Conservation (phyloP, 2,329 filamentous ascomycete species). For the Arthrinium puccinioides region DNA sequence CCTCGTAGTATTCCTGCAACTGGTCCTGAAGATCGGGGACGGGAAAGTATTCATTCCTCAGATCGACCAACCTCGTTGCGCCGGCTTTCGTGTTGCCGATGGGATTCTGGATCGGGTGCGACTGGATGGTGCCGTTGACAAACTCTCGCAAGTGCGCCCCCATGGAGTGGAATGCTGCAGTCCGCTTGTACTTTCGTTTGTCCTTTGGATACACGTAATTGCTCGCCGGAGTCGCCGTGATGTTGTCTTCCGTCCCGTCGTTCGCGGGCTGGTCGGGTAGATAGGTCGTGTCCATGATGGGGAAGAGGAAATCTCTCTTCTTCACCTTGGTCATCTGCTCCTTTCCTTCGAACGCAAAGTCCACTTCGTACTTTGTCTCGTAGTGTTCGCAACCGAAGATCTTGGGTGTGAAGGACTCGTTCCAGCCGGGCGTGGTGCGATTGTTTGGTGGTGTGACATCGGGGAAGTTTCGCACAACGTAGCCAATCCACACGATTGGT, state of each 20-base stretch:
- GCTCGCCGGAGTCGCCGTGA: slow-evolving; percentile 20
- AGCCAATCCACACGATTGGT: slow-evolving; percentile 31
- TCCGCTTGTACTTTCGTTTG: slow-evolving; percentile 20
- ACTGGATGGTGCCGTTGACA: slow-evolving; percentile 25
- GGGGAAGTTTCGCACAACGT: slow-evolving; percentile 16
- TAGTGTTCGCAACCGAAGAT: slow-evolving; percentile 31
- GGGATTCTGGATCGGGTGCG: slow-evolving; percentile 13
- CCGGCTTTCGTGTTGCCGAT: slow-evolving; percentile 26
- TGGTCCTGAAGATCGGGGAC: slow-evolving; percentile 16
- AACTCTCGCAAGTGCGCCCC: slow-evolving; percentile 23
- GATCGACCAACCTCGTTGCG: slow-evolving; percentile 34
- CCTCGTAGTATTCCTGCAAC: slow-evolving; percentile 27
- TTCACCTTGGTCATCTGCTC: slow-evolving; percentile 19
- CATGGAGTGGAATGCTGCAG: slow-evolving; percentile 27
- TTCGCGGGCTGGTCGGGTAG: slow-evolving; percentile 16
- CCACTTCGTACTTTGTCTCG: slow-evolving; percentile 25
- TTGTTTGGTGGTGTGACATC: slow-evolving; percentile 13
- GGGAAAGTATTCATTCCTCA: slow-evolving; percentile 23
- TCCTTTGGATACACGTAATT: slow-evolving; percentile 22
- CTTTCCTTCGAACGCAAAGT: slow-evolving; percentile 24
- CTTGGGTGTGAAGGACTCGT: slow-evolving; percentile 24
- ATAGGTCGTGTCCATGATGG: slow-evolving; percentile 27
- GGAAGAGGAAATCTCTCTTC: slow-evolving; percentile 16
- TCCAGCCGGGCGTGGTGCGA: slow-evolving; percentile 17
- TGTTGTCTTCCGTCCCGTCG: slow-evolving; percentile 29